These are phyloP conservation scores for Penicillium cataractarum DNA, from an alignment of 495 filamentous ascomycete genomes.

Conservation along the genomic window DNA sequence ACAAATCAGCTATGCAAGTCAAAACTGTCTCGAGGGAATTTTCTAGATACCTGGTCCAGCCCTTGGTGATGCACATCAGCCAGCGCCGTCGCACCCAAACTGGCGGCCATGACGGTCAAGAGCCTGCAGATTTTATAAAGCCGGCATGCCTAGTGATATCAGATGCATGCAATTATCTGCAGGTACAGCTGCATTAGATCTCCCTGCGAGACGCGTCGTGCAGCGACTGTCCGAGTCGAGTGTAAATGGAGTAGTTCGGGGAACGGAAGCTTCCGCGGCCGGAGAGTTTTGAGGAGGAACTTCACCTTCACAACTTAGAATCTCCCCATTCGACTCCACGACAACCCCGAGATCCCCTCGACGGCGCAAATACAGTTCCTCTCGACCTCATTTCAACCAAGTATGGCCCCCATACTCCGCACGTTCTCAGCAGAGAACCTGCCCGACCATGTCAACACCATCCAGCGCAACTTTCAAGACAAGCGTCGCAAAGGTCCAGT, in stretches of 20 bases:
- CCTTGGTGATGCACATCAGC: slow-evolving; percentile 64
- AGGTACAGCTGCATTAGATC: neutral
- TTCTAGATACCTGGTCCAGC: slow-evolving; percentile 62
- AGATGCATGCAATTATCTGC: neutral
- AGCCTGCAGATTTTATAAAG: slow-evolving; percentile 19
- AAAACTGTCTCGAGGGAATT: too few relatives aligned
- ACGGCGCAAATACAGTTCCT: neutral
- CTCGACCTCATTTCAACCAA: neutral
- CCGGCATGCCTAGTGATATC: slow-evolving; percentile 16
- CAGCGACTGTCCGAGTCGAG: neutral
- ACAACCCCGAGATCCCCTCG: neutral
- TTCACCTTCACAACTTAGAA: slow-evolving; percentile 2
- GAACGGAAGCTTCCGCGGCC: slow-evolving; percentile 12
- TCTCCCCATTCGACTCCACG: slow-evolving; percentile 7
- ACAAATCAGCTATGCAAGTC: neutral
- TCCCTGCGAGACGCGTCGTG: neutral
- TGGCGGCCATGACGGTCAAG: slow-evolving; percentile 38
- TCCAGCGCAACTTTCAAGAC: slow-evolving; percentile 46
- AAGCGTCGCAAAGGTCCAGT: slow-evolving; percentile 47
- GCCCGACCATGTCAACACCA: slow-evolving; percentile 46
- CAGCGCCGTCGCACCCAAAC: slow-evolving; percentile 64
- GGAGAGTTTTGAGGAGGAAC: neutral
- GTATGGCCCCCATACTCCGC: slow-evolving; percentile 49
- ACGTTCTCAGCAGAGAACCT: slow-evolving; percentile 44
- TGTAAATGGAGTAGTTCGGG: slow-evolving; percentile 5